phyloP scores from a whole-genome alignment of 495 filamentous ascomycete genomes.

The Penicillium dipodomyicola region DNA sequence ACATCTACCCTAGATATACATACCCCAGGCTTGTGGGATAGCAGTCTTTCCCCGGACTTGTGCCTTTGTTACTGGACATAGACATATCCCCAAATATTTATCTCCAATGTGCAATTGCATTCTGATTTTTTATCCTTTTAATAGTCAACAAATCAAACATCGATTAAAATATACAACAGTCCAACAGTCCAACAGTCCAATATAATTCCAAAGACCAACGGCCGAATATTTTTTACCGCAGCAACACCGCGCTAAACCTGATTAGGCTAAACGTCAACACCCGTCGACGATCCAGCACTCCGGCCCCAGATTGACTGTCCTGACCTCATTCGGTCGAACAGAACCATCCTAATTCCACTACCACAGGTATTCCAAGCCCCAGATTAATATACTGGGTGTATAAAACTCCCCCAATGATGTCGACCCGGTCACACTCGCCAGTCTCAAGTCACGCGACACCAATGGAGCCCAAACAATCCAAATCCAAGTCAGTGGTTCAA shows the following conservation, averaged over 20 bases:
- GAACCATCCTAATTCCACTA: not conserved
- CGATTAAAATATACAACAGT: not conserved
- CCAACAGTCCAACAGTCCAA: not conserved
- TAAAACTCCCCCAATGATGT: slow-evolving; percentile 5
- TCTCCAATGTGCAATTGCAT: too few species aligned
- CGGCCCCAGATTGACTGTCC: not conserved
- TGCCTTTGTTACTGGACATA: not conserved
- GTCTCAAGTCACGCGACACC: slow-evolving; percentile 22
- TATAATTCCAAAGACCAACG: not conserved
- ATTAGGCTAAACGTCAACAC: slow-evolving; percentile 35
- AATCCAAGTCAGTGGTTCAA: slow-evolving; percentile 26
- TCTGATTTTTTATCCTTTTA: too few species aligned
- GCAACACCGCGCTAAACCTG: slow-evolving; percentile 29
- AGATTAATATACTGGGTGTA: not conserved
- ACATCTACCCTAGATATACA: not conserved
- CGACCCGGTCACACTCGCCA: slow-evolving; percentile 11
- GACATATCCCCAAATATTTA: not conserved
- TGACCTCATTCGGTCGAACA: not conserved
- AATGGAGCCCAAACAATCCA: slow-evolving; percentile 20
- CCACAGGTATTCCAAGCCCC: not conserved
- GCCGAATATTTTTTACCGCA: slow-evolving; percentile 11
- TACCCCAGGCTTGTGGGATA: not conserved
- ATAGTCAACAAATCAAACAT: too few species aligned
- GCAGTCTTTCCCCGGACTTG: not conserved
- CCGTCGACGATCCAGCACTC: not conserved